Evolutionary conservation across 257 asterid species (phyloP), one percentile per base, ranked within the genome.

Genomic region (Solanum chmielewskii): DNA sequence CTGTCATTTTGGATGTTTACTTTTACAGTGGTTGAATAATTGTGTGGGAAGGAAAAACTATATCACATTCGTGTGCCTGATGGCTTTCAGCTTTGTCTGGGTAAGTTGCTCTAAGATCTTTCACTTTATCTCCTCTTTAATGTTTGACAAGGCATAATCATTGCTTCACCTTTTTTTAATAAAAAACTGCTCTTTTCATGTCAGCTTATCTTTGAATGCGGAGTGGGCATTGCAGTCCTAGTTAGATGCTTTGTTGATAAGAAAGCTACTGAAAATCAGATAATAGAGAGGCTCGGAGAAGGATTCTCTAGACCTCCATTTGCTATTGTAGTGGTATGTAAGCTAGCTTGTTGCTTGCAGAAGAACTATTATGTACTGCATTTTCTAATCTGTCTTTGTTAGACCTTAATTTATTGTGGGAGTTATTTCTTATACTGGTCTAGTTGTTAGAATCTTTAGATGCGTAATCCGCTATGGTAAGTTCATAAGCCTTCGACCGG

Each of bases 241-340:
- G 98, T 96, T 86, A 98, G 98, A 49, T 96, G 99, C 90, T 96
- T 96, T 85, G 92, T 90, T 64, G 93, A 95, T 87, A 91, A 88
- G 76, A 92, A 92, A 87, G 94, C 96, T 85, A 93, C 96, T 11
- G 99, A 95, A 90, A 89, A 90, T 89, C 97, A 93, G 88, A 95
- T 96, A 41, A 87, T 90, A 27, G 90, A 94, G 80, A 92, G 98
- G 89, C 99, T 96, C 29, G 99, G 99, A 78, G 98, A 94, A 86
- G 98, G 97, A 87, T 96, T 96, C 91, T 95, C 99, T 89, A 94
- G 98, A 83, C 98, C 99, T 6, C 98, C 98, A 69, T 96, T 96
- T 89, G 98, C 98, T 88, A 89, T 96, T 42, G 95, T 96, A 16
- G 99, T 96, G 98, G 99, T 96, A 94, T 39, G 83, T 89, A 68